phyloP scores from a whole-genome alignment of 2,329 filamentous ascomycete species.

The Myriangium duriaei region DNA sequence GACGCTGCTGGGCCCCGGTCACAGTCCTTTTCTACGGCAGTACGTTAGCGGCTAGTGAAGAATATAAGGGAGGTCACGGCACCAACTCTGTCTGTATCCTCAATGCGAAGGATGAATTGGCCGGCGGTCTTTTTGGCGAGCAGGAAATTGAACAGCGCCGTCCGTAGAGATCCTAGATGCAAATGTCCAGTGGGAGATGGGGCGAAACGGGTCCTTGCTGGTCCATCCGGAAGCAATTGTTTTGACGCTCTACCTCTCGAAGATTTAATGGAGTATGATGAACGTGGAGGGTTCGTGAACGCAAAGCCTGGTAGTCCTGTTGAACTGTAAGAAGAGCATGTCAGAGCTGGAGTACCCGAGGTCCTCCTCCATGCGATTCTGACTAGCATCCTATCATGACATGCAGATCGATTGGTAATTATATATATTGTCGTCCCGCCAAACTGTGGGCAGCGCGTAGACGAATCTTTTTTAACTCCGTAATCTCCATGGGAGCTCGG shows the following conservation, averaged over 20 bases:
- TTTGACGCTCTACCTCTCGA: neutral
- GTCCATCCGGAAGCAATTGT: slow-evolving; percentile 20
- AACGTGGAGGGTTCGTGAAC: too few relatives aligned
- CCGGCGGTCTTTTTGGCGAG: slow-evolving; percentile 79
- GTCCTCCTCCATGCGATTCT: too few relatives aligned
- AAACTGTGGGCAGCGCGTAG: too few relatives aligned
- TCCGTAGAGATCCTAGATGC: slow-evolving; percentile 81
- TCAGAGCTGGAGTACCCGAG: too few relatives aligned
- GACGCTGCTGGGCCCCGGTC: slow-evolving; percentile 59
- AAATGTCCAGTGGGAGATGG: slow-evolving; percentile 91
- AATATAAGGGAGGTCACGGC: neutral
- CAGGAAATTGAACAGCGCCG: slow-evolving; percentile 89
- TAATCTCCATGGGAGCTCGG: neutral
- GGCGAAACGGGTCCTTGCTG: slow-evolving; percentile 75
- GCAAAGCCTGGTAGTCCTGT: too few relatives aligned
- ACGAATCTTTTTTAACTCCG: neutral
- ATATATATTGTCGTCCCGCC: too few relatives aligned
- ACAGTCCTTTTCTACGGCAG: slow-evolving; percentile 69
- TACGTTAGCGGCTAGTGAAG: slow-evolving; percentile 21
- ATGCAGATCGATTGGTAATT: too few relatives aligned
- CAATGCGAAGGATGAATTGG: slow-evolving; percentile 79
- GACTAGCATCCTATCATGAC: too few relatives aligned
- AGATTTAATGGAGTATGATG: too few relatives aligned
- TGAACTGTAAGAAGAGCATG: too few relatives aligned
- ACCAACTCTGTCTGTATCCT: slow-evolving; percentile 83